Evolutionary conservation across 306 rosid species (phyloP), one percentile per base, ranked within the genome.

Genomic region (Vigna reflexopilosa): DNA sequence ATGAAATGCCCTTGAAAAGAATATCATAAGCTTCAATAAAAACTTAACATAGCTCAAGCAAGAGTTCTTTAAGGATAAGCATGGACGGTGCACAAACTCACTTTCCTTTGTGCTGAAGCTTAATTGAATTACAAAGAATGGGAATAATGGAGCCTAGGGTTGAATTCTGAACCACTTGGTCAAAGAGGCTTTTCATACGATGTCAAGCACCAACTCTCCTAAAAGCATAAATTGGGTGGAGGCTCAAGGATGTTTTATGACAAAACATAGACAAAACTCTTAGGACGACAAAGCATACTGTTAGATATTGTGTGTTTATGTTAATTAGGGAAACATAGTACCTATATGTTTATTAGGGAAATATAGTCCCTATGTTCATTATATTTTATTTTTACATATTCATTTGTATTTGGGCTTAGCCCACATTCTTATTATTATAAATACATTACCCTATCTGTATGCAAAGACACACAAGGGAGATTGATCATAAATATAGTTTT

Each of bases 21-120:
- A 77, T 56, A 42, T 34, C 73, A 51, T 9, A 71, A 71, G 22
- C 68, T 80, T 82, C 65, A 83, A 68, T 76, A 44, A 54, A 76
- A 76, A 15, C 34, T 64, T 20, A 30, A 20, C 51, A 61, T n/a
- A 67, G 45, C 45, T 66, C 48, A 75, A 26, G 69, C 69, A 80
- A 75, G 34, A 34, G 65, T 17, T 12, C 24, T 15, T 40, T 52
- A 32, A 15, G 44, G 40, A 15, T 7, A 19, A 76, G 69, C 42
- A 62, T 9, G 69, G 47, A 45, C 40, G 30, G 42, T 62, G 56
- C 63, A 70, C 63, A 70, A 20, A 15, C 50, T n/a, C 67, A 17
- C 67, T 70, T 64, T 59, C 51, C 15, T 55, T 52, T 62, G 70
- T 52, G 48, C 54, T 5, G 26, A 67, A 75, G 64, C 64, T 58